phyloP scores from a whole-genome alignment of 208 protist genomes.

The Acanthamoeba divionensis region DNA sequence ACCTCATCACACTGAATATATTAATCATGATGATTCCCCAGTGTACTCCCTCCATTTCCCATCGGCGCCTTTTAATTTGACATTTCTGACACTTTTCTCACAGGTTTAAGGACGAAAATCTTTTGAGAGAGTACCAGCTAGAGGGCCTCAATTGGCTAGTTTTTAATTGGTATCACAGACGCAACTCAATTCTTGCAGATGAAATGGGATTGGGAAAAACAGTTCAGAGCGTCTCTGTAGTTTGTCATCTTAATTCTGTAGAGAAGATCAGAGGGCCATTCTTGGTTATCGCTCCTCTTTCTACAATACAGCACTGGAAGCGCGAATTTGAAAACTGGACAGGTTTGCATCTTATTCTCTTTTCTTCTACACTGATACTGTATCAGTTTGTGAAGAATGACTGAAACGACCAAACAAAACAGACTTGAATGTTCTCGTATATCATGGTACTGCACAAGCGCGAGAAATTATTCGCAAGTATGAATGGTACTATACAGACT shows the following conservation, averaged over 20 bases:
- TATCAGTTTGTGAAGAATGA: background rate
- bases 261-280: conserved; percentile 88
- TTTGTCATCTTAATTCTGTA: conserved; percentile 63
- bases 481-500: conserved; percentile 72
- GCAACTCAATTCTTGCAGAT: conserved; percentile 92
- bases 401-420: background rate
- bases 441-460: conserved; percentile 85
- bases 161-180: conserved; percentile 81
- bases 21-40: background rate
- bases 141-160: conserved; percentile 94
- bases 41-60: no score
- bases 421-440: conserved; percentile 88
- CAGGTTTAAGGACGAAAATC: conserved; percentile 45
- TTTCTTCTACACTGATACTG: background rate
- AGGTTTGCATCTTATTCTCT: background rate
- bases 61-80: no score
- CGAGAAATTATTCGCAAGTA: conserved; percentile 76
- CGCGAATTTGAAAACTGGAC: conserved; percentile 85
- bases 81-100: background rate
- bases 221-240: conserved; percentile 87
- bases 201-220: conserved; percentile 98
- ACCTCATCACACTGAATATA: background rate
- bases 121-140: conserved; percentile 86
- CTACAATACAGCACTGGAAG: conserved; percentile 91
- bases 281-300: conserved; percentile 92